These are phyloP conservation scores for Phtheirospermum japonicum DNA, from an alignment of 257 asterid genomes.

Conservation along the genomic window DNA sequence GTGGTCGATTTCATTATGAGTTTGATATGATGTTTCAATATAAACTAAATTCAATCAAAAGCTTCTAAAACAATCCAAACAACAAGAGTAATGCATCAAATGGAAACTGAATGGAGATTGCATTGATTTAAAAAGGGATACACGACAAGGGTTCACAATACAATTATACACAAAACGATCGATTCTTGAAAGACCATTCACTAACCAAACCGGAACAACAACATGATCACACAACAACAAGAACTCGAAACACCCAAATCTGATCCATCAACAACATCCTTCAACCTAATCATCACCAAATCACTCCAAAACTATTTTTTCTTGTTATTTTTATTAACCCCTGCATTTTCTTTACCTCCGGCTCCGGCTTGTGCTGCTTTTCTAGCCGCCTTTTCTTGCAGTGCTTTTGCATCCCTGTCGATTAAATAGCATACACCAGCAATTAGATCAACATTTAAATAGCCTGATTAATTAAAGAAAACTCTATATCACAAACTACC, in stretches of 20 bases:
- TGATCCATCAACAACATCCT: slow-evolving; percentile 23
- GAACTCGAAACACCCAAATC: slow-evolving; percentile 14
- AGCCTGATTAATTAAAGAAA: no score
- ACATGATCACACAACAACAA: slow-evolving; percentile 14
- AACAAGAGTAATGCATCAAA: background rate
- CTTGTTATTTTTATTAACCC: slow-evolving; percentile 29
- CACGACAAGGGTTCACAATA: slow-evolving; percentile 23
- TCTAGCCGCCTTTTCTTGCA: slow-evolving; percentile 64
- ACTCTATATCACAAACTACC: background rate
- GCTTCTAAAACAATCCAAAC: no score
- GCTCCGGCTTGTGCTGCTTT: slow-evolving; percentile 53
- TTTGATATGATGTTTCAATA: no score
- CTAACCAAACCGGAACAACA: background rate
- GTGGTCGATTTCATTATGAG: no score
- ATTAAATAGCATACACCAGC: background rate
- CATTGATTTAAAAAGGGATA: slow-evolving; percentile 32
- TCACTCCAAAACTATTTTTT: slow-evolving; percentile 35
- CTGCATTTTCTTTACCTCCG: slow-evolving; percentile 32
- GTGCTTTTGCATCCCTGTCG: slow-evolving; percentile 76
- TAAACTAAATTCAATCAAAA: no score
- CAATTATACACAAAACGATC: slow-evolving; percentile 20
- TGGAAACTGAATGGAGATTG: background rate
- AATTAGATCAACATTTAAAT: background rate
- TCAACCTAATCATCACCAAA: background rate
- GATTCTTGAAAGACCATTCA: slow-evolving; percentile 19